Evolutionary conservation across 2,329 filamentous ascomycete species (phyloP), one percentile per base, ranked within the genome.

Genomic region (Talaromyces rugulosus): DNA sequence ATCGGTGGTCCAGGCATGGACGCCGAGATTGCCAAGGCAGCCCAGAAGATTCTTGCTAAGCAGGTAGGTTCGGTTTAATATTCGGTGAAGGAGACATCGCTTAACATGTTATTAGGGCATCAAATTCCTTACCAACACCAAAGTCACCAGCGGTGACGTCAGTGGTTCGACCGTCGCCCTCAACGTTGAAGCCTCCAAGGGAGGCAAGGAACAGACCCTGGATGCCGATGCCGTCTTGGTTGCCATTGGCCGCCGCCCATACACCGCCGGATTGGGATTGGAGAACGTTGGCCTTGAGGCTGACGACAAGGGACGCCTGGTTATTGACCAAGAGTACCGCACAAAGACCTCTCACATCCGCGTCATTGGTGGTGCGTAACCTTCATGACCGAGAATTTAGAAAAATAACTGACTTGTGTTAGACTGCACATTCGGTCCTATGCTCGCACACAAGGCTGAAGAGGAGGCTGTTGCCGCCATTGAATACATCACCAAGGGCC

Each of bases 1-100:
- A 98, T 99, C 69, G 95, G 95, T 79, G 95, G 95, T 62, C 95
- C 95, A 56, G 95, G 95, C 71, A 99, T 99, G 95, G 95, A 99
- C 75, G 79, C 85, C 55, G 95, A 99, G 77, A 91, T 98, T 72
- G 86, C 93, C 74, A 99, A 98, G 84, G 82, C 87, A 72, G 84
- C 90, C 51, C 93, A 97, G 79, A 98, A 96, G 85, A 88, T 96
- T 66, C 86, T 99, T 67, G 87, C 87, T 77, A 98, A 96, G 85
- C 95, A 99, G 83, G 61, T 62, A 56, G 11, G 44, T 42, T 60
- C 0, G 4, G 31, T 33, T 33, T 33, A 9, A 9, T 1, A 55
- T 11, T 33, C 4, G 1, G 12, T 1, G 4, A 14, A 14, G 52
- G 28, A 18, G 14, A 47, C 44, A 44, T 4, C 23, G 30, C 56